Percentiles rank a stretch among this genome's conserved stretches.
phyloP scores from a whole-genome alignment of 768 basidiomycete genomes.

The Krasilnikovozyma curviuscula region DNA sequence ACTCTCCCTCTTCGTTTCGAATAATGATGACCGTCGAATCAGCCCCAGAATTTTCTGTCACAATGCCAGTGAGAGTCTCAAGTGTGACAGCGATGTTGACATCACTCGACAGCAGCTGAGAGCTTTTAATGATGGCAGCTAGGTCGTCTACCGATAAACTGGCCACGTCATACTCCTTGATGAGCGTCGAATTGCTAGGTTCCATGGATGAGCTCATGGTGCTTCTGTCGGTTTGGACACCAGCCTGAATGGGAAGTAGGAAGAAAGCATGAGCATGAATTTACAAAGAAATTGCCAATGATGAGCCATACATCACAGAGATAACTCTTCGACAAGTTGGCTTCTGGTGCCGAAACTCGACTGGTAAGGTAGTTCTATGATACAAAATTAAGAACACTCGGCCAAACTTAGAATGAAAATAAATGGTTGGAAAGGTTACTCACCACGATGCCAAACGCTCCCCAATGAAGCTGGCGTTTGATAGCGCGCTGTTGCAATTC shows the following conservation, averaged over 20 bases:
- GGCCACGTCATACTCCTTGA: background rate
- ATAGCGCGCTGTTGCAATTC: constrained; percentile 51
- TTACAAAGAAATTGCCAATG: no score
- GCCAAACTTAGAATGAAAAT: no score
- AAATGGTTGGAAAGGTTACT: no score
- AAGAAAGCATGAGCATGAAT: background rate
- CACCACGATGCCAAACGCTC: constrained; percentile 47
- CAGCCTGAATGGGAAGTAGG: background rate
- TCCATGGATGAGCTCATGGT: background rate
- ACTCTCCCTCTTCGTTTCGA: constrained; percentile 49
- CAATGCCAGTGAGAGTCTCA: constrained; percentile 36
- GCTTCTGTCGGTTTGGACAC: background rate
- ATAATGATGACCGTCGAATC: constrained; percentile 51
- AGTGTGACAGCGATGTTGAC: constrained; percentile 29
- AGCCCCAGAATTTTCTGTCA: constrained; percentile 43
- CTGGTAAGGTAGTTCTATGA: no score
- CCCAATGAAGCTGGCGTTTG: constrained; percentile 48
- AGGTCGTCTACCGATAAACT: constrained; percentile 18
- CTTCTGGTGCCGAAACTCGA: no score
- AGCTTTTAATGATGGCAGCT: constrained; percentile 46
- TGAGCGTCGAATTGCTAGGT: background rate
- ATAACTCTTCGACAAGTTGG: no score
- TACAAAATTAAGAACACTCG: no score
- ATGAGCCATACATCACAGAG: no score
- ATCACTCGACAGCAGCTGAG: constrained; percentile 43